Percentiles rank a stretch among this genome's conserved stretches.
phyloP scores from a whole-genome alignment of 805 yeast species.

The Candida rishiriensis region DNA sequence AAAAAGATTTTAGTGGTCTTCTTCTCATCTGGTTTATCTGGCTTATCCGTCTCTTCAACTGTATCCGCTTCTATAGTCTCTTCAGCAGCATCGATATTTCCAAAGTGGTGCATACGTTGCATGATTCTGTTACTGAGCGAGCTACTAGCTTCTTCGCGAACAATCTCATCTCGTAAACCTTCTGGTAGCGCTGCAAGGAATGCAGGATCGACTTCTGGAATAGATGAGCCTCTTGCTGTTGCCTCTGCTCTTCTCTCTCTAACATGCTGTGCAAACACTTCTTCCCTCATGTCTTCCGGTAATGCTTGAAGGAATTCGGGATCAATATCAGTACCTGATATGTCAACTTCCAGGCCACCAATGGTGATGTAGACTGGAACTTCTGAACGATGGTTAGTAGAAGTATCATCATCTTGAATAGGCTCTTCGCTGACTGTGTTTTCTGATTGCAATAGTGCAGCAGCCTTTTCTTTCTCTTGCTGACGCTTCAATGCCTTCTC shows the following conservation, averaged over 20 bases:
- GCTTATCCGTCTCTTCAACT: conserved; percentile 13
- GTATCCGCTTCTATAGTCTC: conserved; percentile 20
- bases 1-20: conserved; percentile 36
- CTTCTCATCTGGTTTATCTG: conserved; percentile 26
- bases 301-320: conserved; percentile 85
- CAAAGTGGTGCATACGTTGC: conserved; percentile 10
- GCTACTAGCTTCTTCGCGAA: conserved; percentile 26
- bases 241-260: conserved; percentile 66
- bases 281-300: conserved; percentile 91
- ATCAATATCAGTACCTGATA: conserved; percentile 86
- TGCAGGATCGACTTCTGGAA: conserved; percentile 71
- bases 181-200: conserved; percentile 80
- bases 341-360: conserved; percentile 76
- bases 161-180: conserved; percentile 17
- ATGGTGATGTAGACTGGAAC: conserved; percentile 64
- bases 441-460: conserved; percentile 16
- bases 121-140: conserved; percentile 14
- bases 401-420: conserved; percentile 11
- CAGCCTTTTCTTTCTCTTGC: conserved; percentile 30
- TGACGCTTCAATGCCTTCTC: conserved; percentile 26
- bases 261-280: conserved; percentile 81
- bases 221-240: conserved; percentile 35
- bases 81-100: conserved; percentile 9
- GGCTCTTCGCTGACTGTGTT: conserved; percentile 23
- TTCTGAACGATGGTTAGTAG: conserved; percentile 6